phyloP scores from a whole-genome alignment of 2,329 filamentous ascomycete species.

The Trichoderma sp. region DNA sequence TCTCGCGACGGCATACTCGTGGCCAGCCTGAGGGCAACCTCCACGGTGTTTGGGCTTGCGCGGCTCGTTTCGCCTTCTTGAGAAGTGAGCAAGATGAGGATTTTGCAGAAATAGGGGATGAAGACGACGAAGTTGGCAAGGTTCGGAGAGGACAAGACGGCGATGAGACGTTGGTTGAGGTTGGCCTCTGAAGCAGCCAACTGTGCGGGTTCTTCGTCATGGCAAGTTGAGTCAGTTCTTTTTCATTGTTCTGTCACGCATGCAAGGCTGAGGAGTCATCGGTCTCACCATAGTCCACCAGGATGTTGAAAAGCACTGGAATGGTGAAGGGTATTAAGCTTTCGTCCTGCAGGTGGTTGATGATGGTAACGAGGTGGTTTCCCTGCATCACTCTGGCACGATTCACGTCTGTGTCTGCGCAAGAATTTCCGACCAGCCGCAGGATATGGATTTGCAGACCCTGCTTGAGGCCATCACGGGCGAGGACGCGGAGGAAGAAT shows the following conservation, averaged over 20 bases:
- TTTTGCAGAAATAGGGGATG: conserved; percentile 57
- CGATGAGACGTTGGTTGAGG: conserved; percentile 52
- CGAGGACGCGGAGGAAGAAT: conserved; percentile 55
- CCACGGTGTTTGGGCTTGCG: conserved; percentile 50
- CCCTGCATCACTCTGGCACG: conserved; percentile 56
- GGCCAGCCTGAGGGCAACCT: conserved; percentile 54
- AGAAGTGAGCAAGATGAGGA: conserved; percentile 54
- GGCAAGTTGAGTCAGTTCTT: neutral
- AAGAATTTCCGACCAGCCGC: conserved; percentile 62
- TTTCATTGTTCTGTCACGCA: neutral
- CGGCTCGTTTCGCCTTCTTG: conserved; percentile 53
- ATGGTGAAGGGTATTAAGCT: conserved; percentile 54
- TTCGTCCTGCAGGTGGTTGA: conserved; percentile 51
- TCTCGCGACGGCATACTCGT: conserved; percentile 41
- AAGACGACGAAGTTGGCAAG: conserved; percentile 46
- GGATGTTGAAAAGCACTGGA: conserved; percentile 63
- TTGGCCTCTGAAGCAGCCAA: conserved; percentile 54
- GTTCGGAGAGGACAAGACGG: conserved; percentile 50
- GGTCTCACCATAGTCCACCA: conserved; percentile 61
- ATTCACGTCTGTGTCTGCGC: conserved; percentile 65
- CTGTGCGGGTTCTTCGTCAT: conserved; percentile 56
- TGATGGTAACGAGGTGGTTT: conserved; percentile 50
- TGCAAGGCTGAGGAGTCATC: neutral
- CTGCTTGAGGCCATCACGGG: conserved; percentile 41
- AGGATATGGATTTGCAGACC: conserved; percentile 56